A percentile compares a stretch with the other conserved stretches of the same genome.
These are phyloP conservation scores for Stenogyne calaminthoides DNA, from an alignment of 305 asterid genomes.

Conservation along the genomic window DNA sequence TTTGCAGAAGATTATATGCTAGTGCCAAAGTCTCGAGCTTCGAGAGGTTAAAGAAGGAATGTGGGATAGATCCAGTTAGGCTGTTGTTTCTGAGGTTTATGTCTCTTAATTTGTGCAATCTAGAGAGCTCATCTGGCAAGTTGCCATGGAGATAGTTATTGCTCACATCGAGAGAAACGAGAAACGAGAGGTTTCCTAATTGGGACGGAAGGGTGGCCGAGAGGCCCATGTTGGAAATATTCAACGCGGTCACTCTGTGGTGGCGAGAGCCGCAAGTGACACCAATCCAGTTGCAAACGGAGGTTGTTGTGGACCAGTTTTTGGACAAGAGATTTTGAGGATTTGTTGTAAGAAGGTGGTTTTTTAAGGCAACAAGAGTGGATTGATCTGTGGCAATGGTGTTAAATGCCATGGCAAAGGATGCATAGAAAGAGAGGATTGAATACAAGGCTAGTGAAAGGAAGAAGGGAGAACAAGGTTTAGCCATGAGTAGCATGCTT, in stretches of 20 bases:
- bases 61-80: slow-evolving; percentile 20
- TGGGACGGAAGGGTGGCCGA: slow-evolving; percentile 23
- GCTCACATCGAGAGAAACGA: slow-evolving; percentile 11
- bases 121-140: slow-evolving; percentile 12
- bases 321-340: background rate
- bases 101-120: background rate
- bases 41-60: slow-evolving; percentile 19
- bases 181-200: slow-evolving; percentile 34
- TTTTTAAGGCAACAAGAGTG: background rate
- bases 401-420: background rate
- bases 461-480: background rate
- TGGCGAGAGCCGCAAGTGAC: slow-evolving; percentile 3
- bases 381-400: slow-evolving; percentile 17
- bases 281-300: slow-evolving; percentile 29
- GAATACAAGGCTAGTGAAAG: background rate
- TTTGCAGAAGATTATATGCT: slow-evolving; percentile 16
- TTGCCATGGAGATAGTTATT: slow-evolving; percentile 20
- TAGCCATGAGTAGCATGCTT: background rate
- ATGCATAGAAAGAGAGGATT: background rate
- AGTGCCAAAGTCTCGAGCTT: background rate
- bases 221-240: slow-evolving; percentile 27
- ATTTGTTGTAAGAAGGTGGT: background rate
- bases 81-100: slow-evolving; percentile 12
- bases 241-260: slow-evolving; percentile 22
- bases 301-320: slow-evolving; percentile 23